Base-by-base conservation (phyloP, 129 eudicot species). In the Helichrysum umbraculigerum region DNA sequence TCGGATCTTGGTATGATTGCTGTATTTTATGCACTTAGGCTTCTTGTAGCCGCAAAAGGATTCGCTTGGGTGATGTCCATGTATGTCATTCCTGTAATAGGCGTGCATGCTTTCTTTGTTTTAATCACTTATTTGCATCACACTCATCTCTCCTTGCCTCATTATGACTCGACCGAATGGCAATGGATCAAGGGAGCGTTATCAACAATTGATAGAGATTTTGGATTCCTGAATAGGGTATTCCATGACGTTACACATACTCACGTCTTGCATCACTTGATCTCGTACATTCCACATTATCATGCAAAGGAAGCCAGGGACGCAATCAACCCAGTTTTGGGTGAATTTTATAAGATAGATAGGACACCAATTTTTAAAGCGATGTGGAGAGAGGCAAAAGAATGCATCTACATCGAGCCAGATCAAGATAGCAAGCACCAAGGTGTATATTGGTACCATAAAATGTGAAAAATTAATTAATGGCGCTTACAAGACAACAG, bases 1-100 rank as follows among this genome's bases (percentile, higher is more conserved):
- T 57, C 62, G 28, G 62, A 57, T 57, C 28, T 57, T 57, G 62
- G 62, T 57, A 57, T 57, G 6, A 57, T 57, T 57, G 62, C 22
- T 3, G 28, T 57, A 5, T 5, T 57, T 19, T 57, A 57, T 57
- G 62, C 62, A 7, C 28, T 57, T 57, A 57, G 28, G 28, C 62
- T 57, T 17, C 25, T 57, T 19, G 28, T 57, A 6, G 62, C 62
- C 7, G 28, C 62, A 57, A 57, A 57, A 57, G 62, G 62, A 19
- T 57, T 57, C 17, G 12, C 6, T 14, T 47, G 54, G 54, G 47
- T 41, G 8, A 41, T 47, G 54, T 47, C 54, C n/a, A 47, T 47
- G 54, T 47, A 47, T 47, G 54, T 47, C 5, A 47, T 14, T 47
- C 54, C 54, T 12, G 54, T 47, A 11, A 47, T 47, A 0, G 54